These are phyloP conservation scores for Alternaria hordeiaustralica DNA, from an alignment of 2,329 filamentous ascomycete genomes.

Conservation along the genomic window DNA sequence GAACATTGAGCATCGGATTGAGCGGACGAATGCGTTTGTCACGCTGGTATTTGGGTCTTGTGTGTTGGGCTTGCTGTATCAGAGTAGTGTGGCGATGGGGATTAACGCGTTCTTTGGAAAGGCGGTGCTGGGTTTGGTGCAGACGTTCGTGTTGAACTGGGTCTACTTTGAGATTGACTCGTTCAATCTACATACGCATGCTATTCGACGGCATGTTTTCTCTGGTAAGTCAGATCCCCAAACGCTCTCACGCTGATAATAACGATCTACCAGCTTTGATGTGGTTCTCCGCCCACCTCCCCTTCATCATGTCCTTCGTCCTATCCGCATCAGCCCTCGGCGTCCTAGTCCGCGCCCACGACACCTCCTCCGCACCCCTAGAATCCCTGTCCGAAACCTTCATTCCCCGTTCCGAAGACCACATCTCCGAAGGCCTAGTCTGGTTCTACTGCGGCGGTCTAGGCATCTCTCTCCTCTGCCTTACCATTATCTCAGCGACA, in stretches of 20 bases:
- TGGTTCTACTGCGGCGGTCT: constrained; percentile 72
- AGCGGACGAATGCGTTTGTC: constrained; percentile 69
- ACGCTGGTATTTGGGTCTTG: constrained; percentile 70
- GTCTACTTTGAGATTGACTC: constrained; percentile 69
- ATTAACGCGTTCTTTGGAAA: constrained; percentile 68
- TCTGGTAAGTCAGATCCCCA: constrained; percentile 45
- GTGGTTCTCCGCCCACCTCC: constrained; percentile 65
- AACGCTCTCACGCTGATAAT: neutral
- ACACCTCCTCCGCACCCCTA: constrained; percentile 57
- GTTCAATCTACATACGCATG: constrained; percentile 64
- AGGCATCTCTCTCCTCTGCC: constrained; percentile 61
- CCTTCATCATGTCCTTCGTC: constrained; percentile 69
- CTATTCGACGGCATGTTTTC: constrained; percentile 61
- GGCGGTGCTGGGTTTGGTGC: constrained; percentile 63
- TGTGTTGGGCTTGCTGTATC: constrained; percentile 67
- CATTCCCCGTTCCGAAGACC: constrained; percentile 55
- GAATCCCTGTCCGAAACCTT: constrained; percentile 61
- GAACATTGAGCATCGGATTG: constrained; percentile 71
- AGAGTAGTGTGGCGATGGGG: constrained; percentile 59
- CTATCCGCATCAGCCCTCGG: constrained; percentile 65
- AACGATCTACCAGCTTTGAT: constrained; percentile 57
- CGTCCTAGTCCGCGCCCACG: constrained; percentile 65
- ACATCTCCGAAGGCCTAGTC: constrained; percentile 61
- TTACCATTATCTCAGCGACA: constrained; percentile 61
- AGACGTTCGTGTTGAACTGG: constrained; percentile 67